A percentile compares a stretch with the other conserved stretches of the same genome.
Conservation (phyloP, 75 land plant genomes). For the Cupressus sempervirens region DNA sequence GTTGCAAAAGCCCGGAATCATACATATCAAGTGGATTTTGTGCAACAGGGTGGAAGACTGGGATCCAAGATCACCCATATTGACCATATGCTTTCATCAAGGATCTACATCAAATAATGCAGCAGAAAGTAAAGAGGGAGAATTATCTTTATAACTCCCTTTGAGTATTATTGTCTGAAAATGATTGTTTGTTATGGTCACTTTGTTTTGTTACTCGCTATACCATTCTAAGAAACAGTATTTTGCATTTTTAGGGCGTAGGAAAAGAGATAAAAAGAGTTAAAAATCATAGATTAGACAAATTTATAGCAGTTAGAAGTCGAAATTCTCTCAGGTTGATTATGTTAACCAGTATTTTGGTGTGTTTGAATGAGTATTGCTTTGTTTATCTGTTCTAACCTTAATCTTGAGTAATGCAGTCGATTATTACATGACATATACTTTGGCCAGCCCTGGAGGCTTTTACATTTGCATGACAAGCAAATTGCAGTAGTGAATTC, state of each 20-base stretch:
- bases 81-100: slow-evolving; percentile 4
- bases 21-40: slow-evolving; percentile 83
- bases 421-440: slow-evolving; percentile 10
- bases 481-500: not conserved
- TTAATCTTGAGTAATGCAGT: slow-evolving; percentile 8
- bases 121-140: slow-evolving; percentile 9
- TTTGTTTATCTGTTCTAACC: slow-evolving; percentile 2
- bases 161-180: not conserved
- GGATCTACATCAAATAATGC: slow-evolving; percentile 5
- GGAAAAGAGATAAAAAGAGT: not conserved
- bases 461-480: not conserved
- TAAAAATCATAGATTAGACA: not conserved
- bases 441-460: not conserved
- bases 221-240: not conserved
- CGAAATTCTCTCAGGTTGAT: too few species aligned
- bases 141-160: not conserved
- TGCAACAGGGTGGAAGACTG: slow-evolving; percentile 23
- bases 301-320: not conserved
- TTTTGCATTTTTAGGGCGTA: not conserved
- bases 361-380: not conserved
- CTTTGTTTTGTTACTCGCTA: not conserved
- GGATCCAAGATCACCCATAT: not conserved
- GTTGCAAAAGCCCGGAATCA: slow-evolving; percentile 52
- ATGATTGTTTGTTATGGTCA: not conserved
- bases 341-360: not conserved